Percentiles rank a stretch among this genome's conserved stretches.
Conservation (phyloP, 192 early-diverging fungal species). For the Backusella morwellensis region DNA sequence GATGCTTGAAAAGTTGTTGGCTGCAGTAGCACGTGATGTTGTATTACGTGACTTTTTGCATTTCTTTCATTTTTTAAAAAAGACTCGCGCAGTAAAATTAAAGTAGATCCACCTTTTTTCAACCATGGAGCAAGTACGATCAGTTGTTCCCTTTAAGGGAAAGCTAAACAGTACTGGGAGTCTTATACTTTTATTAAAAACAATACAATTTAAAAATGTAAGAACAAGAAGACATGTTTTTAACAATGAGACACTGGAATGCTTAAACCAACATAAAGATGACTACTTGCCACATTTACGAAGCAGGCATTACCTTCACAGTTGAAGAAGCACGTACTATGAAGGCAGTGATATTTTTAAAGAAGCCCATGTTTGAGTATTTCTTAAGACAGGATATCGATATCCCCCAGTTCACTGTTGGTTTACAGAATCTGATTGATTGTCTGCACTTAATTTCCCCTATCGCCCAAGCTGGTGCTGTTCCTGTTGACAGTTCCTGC, state of each 20-base stretch:
- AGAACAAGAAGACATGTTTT: not conserved
- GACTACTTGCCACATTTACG: not conserved
- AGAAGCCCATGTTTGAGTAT: not conserved
- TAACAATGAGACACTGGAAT: not conserved
- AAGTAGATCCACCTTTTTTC: not conserved
- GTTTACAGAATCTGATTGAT: not conserved
- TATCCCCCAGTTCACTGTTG: not conserved
- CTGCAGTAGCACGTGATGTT: not conserved
- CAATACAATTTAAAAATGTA: slow-evolving; percentile 8
- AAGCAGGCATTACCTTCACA: not conserved
- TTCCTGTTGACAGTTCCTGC: slow-evolving; percentile 5
- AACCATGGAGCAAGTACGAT: not conserved
- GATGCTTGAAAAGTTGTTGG: too few relatives aligned
- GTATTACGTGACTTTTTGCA: not conserved
- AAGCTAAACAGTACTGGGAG: slow-evolving; percentile 1
- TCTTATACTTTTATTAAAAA: not conserved
- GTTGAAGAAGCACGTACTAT: not conserved
- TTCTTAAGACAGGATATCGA: not conserved
- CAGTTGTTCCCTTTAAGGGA: not conserved
- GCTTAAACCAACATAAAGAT: not conserved
- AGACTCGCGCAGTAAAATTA: not conserved
- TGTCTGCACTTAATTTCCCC: not conserved
- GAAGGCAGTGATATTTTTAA: slow-evolving; percentile 10
- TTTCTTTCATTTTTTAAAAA: not conserved
- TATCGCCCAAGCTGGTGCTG: not conserved